Base-by-base conservation (phyloP, 306 rosid species). In the Sicyos baderoa region DNA sequence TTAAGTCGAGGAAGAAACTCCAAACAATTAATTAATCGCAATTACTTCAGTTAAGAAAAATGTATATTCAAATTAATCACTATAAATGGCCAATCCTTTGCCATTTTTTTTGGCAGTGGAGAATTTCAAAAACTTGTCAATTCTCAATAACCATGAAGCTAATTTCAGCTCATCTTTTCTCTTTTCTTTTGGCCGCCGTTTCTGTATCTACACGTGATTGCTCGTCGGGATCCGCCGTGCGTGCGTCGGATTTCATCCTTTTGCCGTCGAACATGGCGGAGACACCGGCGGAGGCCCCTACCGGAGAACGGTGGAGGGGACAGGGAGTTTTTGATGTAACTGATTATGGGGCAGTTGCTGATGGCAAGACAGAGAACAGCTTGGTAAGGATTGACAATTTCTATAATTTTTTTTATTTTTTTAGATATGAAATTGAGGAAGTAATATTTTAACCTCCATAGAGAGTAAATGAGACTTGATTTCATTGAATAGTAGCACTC, bases 341-440 rank as follows among this genome's bases (percentile, higher is more conserved):
- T 6, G 32, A 70, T 52, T 70, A 29, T 32, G 73, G 73, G 45
- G 73, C 51, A 5, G 18, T 70, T 70, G 51, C 61, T 52, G 61
- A 70, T 52, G 73, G 61, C 13, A 53, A 70, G 13, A 70, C 60
- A 2, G 50, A 70, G 6, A 17, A 32, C 50, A 70, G 51, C 50
- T 32, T 27, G 73, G 73, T 70, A 51, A 27, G 9, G 21, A 56
- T 12, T 10, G 11, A 17, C 32, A 17, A 64, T 18, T 37, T 37
- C 22, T 57, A 57, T 57, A 3, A 40, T 15, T 23, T 23, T 57
- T 57, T 57, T 5, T 23, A 10, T 23, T 23, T 54, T 57, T 23
- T 1, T 0, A 56, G 12, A 19, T 18, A 10, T 54, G 32, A 5
- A 54, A 54, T 9, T 54, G 35, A 3, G 35, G 7, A 4, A 23